Evolutionary conservation across 495 filamentous ascomycete species (phyloP), one percentile per base, ranked within the genome.

Genomic region (Parathielavia appendiculata): DNA sequence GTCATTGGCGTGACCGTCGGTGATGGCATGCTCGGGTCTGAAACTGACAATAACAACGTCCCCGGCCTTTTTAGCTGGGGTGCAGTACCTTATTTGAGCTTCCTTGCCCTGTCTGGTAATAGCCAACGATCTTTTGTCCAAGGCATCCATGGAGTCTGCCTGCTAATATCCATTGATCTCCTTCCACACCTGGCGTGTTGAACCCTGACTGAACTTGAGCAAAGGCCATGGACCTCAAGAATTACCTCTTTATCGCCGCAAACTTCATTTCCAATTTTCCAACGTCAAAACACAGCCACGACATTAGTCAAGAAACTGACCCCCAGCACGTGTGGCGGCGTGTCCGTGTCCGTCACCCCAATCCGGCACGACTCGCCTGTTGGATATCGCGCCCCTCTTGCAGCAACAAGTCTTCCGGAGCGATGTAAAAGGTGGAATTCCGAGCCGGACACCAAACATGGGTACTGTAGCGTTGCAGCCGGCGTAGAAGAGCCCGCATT

Each of bases 291-390:
- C 20, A 84, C 81, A 0, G 77, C 73, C 5, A 87, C 68, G 0
- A 86, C 83, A 61, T 79, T 84, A 61, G 81, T 82, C 68, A 86
- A 69, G 63, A 83, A 87, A 1, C 76, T 73, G 51, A 81, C 78
- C 0, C 84, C 84, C 36, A 89, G 61, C n/a, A 87, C 76, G 44
- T 70, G 72, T 26, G 70, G 64, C 26, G 71, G 72, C 16, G 64
- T 67, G 3, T 68, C 73, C 39, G 64, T 63, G 56, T 73, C 69
- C 13, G 63, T 68, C 44, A 81, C 72, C 8, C 73, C 72, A 0
- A 77, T 66, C 13, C 79, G 76, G 54, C 82, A 83, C 14, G 69
- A 56, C 47, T 62, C 56, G 12, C 61, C 66, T 0, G 67, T 71
- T 53, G 55, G 65, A n/a, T n/a, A 64, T 74, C 73, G 16, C 62